Base-by-base conservation (phyloP, 169 alveolate species). In the Plasmodium reichenowi region DNA sequence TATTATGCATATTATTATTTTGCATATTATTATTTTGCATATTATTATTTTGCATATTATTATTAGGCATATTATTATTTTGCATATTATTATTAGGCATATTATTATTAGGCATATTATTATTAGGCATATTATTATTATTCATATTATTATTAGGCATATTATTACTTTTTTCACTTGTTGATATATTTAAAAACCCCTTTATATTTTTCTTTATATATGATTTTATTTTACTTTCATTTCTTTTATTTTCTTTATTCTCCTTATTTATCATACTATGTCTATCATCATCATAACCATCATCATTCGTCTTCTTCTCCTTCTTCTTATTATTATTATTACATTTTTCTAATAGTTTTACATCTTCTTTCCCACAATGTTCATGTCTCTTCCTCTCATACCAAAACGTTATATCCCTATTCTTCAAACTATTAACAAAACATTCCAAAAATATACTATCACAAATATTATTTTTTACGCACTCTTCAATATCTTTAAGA, bases 401-500 rank as follows among this genome's bases (percentile, higher is more conserved):
- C 56, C 22, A 63, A 52, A 64, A 38, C 0, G 89, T 78, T 20
- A 78, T 64, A 58, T 78, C 80, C 56, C 89, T 78, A 13, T 58
- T 58, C 56, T 63, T 64, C 29, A 78, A 70, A 60, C 62, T 17
- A 26, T 50, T 5, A 24, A 66, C 89, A 60, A 78, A 70, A 15
- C 80, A 78, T 58, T 78, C 89, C 45, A 78, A 78, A 66, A 78
- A 78, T 32, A 26, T 6, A 12, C 74, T 59, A 64, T 78, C 67
- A 5, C 66, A 52, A 50, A 78, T 78, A 43, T 66, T 54, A 58
- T 64, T 78, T 78, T 78, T 78, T 47, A 52, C 48, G 26, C 47
- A 9, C 26, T 78, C 89, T 22, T 78, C 89, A 3, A 78, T 58
- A 78, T 66, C 58, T 58, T 66, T 78, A 52, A 78, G 89, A 20